Base-by-base conservation (phyloP, 768 basidiomycete genomes). In the Steccherinum ochraceum region DNA sequence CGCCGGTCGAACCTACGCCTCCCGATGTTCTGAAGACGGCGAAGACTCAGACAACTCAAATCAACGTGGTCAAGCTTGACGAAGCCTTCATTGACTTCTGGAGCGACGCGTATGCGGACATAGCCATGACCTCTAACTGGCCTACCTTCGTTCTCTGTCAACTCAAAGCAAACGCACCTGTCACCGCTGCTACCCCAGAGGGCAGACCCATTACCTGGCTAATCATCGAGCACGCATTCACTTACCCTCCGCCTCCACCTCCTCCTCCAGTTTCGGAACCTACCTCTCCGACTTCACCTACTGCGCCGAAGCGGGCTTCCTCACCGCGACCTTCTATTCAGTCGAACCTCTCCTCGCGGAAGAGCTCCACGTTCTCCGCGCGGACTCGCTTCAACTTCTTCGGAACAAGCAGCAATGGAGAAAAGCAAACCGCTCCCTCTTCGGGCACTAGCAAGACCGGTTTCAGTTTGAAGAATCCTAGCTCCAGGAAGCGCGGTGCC, bases 41-140 rank as follows among this genome's bases (percentile, higher is more conserved):
- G 30, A 35, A 35, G 30, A 35, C 30, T 7, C 30, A 16, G 30
- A 35, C 30, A 7, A 7, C 30, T 16, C 30, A 7, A 5, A 43
- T 43, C 11, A 67, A 72, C 12, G 56, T 79, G 27, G 67, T 82
- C n/a, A 75, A 80, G 53, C 60, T 91, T 11, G 89, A 91, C 58
- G 88, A 90, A 58, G 86, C 87, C 1, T 90, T 91, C 63, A 67
- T 89, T 49, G 88, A 91, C 64, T 89, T 89, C 61, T 90, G 87
- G 86, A 77, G 74, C 46, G 88, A 91, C 59, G 77, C 86, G 1
- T 61, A 89, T 25, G 68, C 83, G 13, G 88, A 91, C 58, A 80
- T 85, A 10, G 16, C 41, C 16, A 75, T 88, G 51, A 70, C 84
- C 0, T 64, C 72, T 1, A 64, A 69, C 40, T 89, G 83, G 86